These are phyloP conservation scores for Yueomyces sp. DNA, from an alignment of 805 yeast species.

Conservation along the genomic window DNA sequence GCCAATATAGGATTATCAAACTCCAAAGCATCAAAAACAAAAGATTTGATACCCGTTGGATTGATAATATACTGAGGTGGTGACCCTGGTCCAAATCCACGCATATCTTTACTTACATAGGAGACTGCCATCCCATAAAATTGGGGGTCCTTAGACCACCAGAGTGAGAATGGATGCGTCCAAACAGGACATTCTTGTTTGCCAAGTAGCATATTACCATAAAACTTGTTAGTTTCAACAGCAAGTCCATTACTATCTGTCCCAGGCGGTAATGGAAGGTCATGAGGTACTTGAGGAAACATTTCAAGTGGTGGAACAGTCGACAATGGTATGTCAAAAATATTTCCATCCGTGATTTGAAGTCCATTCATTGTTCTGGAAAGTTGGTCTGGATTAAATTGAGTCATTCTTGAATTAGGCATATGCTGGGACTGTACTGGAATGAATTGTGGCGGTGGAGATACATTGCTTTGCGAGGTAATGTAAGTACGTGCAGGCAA, in stretches of 20 bases:
- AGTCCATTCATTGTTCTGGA: too few species aligned
- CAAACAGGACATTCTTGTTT: constrained; percentile 57
- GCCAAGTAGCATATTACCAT: constrained; percentile 54
- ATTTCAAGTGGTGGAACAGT: constrained; percentile 30
- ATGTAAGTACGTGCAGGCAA: too few species aligned
- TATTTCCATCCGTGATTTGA: constrained; percentile 10
- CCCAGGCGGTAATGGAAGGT: constrained; percentile 16
- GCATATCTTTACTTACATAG: constrained; percentile 43
- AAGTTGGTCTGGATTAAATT: too few species aligned
- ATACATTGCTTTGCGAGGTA: too few species aligned
- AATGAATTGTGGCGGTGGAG: too few species aligned
- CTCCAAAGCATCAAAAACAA: constrained; percentile 34
- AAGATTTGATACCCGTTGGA: constrained; percentile 53
- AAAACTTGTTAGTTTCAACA: constrained; percentile 65
- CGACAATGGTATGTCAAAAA: constrained; percentile 32
- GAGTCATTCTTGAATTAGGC: too few species aligned
- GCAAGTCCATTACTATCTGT: constrained; percentile 24
- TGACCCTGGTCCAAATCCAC: constrained; percentile 51
- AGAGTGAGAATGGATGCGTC: constrained; percentile 70
- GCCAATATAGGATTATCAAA: constrained; percentile 20
- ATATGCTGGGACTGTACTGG: too few species aligned
- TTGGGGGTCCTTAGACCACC: constrained; percentile 40
- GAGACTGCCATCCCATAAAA: constrained; percentile 53
- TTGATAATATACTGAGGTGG: constrained; percentile 53
- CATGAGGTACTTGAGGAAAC: constrained; percentile 25